Evolutionary conservation across 2,329 filamentous ascomycete genomes (phyloP), one percentile per base, ranked within the genome.

Genomic region (Tricladium varicosporioides): DNA sequence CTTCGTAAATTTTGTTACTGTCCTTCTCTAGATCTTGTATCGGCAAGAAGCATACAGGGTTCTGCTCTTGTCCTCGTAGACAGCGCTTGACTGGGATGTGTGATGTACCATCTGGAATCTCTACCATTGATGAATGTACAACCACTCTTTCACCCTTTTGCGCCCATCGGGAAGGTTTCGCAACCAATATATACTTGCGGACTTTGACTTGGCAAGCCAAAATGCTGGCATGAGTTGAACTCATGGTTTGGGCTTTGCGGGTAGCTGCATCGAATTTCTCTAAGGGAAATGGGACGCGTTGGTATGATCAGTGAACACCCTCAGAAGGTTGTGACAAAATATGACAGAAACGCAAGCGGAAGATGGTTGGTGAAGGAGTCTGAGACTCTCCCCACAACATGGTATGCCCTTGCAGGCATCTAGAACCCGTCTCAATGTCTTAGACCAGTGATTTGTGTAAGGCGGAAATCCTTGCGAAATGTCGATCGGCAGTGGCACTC

Each of bases 1-100:
- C 59, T 16, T 56, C 40, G 32, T 64, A 66, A 16, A 58, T 51
- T 16, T 53, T 48, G 31, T 44, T 63, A 9, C 56, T 45, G 36
- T 65, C 61, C 44, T 60, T 59, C 51, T 68, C 66, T 27, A 68
- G 61, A n/a, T 67, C 63, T 40, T 54, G 14, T 52, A 32, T 53
- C 11, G 58, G 56, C n/a, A 68, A 50, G 43, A 62, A 64, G 54
- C 60, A 64, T 14, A 65, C 59, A 2, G 40, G 52, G 19, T 68
- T 66, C 11, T 60, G 43, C n/a, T 64, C 53, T 51, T 59, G 47
- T 14, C 59, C 61, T 32, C 52, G 47, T 31, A 49, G 57, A 8
- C 19, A 45, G 42, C 60, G 60, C 47, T 54, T 66, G 14, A 65
- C 61, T 33, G 64, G 64, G 32, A 68, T 50, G 16, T 31, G 16